Percentiles rank a stretch among this genome's conserved stretches.
These are phyloP conservation scores for Stephania yunnanensis DNA, from an alignment of 164 flowering plant genomes.

Conservation along the genomic window DNA sequence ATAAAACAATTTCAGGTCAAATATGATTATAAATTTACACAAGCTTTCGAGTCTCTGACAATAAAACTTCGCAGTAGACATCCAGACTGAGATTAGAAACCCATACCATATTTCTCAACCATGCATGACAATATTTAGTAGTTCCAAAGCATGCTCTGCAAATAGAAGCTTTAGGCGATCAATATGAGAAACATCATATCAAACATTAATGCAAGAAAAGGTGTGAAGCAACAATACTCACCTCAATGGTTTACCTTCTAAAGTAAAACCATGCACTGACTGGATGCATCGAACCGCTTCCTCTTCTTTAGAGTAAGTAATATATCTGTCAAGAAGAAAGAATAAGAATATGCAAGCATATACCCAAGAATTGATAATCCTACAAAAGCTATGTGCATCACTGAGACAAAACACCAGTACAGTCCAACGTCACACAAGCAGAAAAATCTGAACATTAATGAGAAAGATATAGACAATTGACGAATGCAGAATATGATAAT, in stretches of 20 bases:
- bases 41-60: background rate
- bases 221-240: constrained; percentile 14
- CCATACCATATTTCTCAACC: constrained; percentile 93
- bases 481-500: background rate
- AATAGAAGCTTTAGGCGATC: background rate
- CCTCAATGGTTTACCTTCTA: constrained; percentile 89
- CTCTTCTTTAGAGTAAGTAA: constrained; percentile 85
- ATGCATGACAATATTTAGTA: constrained; percentile 95
- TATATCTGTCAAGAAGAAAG: constrained; percentile 49
- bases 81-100: background rate
- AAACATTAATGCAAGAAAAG: background rate
- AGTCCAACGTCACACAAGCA: background rate
- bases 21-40: background rate
- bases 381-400: background rate
- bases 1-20: constrained; percentile 1
- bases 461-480: background rate
- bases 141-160: constrained; percentile 99
- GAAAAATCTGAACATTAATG: background rate
- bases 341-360: background rate
- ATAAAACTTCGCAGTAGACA: background rate
- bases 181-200: background rate
- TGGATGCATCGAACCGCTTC: constrained; percentile 97
- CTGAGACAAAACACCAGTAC: background rate
- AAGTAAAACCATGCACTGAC: constrained; percentile 76
- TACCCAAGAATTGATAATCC: background rate